phyloP scores from a whole-genome alignment of 1,284 basidiomycete species.

The Vanrija pseudolonga region DNA sequence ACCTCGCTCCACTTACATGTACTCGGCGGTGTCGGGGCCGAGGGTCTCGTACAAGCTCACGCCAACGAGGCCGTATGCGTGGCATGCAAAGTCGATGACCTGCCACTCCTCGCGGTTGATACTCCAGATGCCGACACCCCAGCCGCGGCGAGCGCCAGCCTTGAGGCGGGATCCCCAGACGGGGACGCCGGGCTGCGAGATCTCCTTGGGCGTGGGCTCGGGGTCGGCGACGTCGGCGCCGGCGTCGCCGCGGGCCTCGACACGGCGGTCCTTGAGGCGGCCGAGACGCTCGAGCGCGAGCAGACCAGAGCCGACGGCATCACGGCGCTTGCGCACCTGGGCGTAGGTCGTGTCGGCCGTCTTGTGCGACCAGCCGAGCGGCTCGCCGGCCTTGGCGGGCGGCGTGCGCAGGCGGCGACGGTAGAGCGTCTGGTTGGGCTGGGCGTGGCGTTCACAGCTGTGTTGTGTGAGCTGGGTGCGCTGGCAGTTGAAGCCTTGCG shows the following conservation, averaged over 20 bases:
- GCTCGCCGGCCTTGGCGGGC: too few relatives aligned
- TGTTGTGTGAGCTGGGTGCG: too few relatives aligned
- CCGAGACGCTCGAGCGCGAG: conserved; percentile 35
- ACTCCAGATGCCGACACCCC: conserved; percentile 50
- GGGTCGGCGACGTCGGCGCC: conserved; percentile 4
- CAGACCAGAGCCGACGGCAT: conserved; percentile 35
- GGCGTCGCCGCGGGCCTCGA: background rate
- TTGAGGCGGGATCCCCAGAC: conserved; percentile 22
- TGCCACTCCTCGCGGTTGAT: conserved; percentile 74
- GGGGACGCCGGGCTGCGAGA: conserved; percentile 28
- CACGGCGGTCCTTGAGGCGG: conserved; percentile 17
- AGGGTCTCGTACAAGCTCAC: conserved; percentile 89
- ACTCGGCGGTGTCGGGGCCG: conserved; percentile 59
- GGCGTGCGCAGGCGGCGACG: conserved; percentile 28
- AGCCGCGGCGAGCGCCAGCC: conserved; percentile 39
- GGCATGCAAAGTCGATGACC: conserved; percentile 70
- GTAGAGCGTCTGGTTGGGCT: conserved; percentile 34
- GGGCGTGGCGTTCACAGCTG: conserved; percentile 8
- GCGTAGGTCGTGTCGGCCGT: conserved; percentile 24
- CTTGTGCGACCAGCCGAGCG: too few relatives aligned
- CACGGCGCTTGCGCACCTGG: conserved; percentile 26
- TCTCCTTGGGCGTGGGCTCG: conserved; percentile 17
- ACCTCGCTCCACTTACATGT: conserved; percentile 24
- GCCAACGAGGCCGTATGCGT: conserved; percentile 73
- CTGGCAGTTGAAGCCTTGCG: too few relatives aligned